These are phyloP conservation scores for Colletotrichum simmondsii DNA, from an alignment of 2,329 filamentous ascomycete species.

Conservation along the genomic window DNA sequence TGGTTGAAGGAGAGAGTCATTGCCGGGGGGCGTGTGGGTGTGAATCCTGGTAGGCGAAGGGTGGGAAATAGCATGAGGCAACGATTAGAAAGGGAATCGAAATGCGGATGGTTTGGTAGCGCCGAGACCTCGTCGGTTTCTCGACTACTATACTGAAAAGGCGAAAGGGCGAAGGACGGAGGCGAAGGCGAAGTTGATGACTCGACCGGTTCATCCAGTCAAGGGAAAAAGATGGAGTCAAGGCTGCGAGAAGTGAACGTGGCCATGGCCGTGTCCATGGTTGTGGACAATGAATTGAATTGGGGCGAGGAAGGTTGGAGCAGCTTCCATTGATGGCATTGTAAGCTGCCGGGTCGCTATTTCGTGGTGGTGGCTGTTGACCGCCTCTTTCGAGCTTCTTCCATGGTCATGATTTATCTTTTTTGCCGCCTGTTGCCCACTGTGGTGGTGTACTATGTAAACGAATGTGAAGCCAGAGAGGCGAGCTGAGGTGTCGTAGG, in stretches of 20 bases:
- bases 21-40: constrained; percentile 19
- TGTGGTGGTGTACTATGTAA: not conserved
- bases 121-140: not conserved
- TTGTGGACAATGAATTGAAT: not conserved
- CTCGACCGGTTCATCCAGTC: constrained; percentile 14
- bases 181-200: constrained; percentile 22
- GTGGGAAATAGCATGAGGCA: constrained; percentile 10
- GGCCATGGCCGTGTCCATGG: not conserved
- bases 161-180: constrained; percentile 10
- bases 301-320: constrained; percentile 18
- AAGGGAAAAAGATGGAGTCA: not conserved
- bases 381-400: constrained; percentile 28
- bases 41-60: constrained; percentile 3
- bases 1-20: not conserved
- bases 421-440: constrained; percentile 1
- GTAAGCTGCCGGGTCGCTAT: not conserved
- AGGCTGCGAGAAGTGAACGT: not conserved
- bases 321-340: constrained; percentile 16
- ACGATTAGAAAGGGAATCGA: constrained; percentile 10
- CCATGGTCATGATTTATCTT: not conserved
- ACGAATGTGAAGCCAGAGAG: not conserved
- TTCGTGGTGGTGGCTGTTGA: constrained; percentile 2
- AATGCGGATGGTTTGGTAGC: not conserved
- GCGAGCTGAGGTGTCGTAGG: constrained; percentile 24
- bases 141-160: not conserved